These are phyloP conservation scores for Protomyces lactucae-debilis DNA, from an alignment of 1,139 yeast genomes.

Conservation along the genomic window DNA sequence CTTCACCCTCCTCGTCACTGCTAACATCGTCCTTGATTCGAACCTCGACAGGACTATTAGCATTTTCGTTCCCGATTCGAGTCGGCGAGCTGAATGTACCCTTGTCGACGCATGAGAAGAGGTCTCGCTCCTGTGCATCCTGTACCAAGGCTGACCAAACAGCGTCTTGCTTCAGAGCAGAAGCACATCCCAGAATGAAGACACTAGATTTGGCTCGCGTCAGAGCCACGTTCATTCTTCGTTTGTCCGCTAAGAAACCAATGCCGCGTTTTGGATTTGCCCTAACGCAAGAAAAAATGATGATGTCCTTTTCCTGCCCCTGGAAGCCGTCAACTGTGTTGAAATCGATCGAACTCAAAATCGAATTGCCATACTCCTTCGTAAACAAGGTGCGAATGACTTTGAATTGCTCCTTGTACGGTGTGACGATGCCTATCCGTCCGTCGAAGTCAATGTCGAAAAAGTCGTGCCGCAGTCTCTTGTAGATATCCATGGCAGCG, in stretches of 20 bases:
- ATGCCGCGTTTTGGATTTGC: slow-evolving; percentile 55
- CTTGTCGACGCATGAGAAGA: slow-evolving; percentile 27
- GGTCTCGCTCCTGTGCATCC: slow-evolving; percentile 47
- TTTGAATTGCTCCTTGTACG: slow-evolving; percentile 82
- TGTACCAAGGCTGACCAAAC: slow-evolving; percentile 59
- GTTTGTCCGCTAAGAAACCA: slow-evolving; percentile 80
- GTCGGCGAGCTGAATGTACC: not conserved
- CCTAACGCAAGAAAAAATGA: slow-evolving; percentile 90
- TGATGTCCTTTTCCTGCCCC: slow-evolving; percentile 95
- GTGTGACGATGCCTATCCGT: slow-evolving; percentile 84
- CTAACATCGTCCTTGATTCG: not conserved
- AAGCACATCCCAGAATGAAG: slow-evolving; percentile 83
- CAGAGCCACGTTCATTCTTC: slow-evolving; percentile 94
- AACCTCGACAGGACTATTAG: not conserved
- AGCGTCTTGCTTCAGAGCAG: slow-evolving; percentile 52
- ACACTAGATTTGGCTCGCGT: slow-evolving; percentile 89
- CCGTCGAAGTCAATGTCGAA: slow-evolving; percentile 57
- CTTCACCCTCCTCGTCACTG: slow-evolving; percentile 1
- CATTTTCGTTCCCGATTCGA: not conserved
- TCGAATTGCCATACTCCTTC: slow-evolving; percentile 56
- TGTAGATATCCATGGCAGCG: slow-evolving; percentile 66
- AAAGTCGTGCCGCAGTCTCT: slow-evolving; percentile 49
- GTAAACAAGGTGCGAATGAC: slow-evolving; percentile 55
- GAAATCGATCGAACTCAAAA: slow-evolving; percentile 69
- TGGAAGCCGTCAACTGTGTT: slow-evolving; percentile 97